phyloP scores from a whole-genome alignment of 1,284 basidiomycete genomes.

The Mycena sp. region DNA sequence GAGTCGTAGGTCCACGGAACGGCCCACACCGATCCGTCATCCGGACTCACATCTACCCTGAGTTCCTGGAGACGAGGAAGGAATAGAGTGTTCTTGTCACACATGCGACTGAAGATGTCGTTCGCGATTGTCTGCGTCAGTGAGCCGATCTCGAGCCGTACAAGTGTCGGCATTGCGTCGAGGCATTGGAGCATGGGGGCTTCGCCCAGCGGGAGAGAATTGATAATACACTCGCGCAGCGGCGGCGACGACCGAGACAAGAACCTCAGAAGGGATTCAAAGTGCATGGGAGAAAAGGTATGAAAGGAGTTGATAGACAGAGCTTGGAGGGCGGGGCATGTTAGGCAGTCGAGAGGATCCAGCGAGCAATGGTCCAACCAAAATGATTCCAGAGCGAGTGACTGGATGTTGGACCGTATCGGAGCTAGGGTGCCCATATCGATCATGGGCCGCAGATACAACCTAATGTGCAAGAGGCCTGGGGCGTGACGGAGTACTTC shows the following conservation, averaged over 20 bases:
- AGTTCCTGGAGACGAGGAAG: constrained; percentile 7
- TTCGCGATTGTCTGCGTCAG: neutral
- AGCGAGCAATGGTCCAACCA: neutral
- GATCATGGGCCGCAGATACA: neutral
- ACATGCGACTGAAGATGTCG: constrained; percentile 1
- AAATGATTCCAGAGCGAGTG: neutral
- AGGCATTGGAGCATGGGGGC: neutral
- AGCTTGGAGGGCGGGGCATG: constrained; percentile 9
- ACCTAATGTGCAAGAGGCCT: neutral
- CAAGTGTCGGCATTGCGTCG: constrained; percentile 2
- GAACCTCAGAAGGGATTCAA: neutral
- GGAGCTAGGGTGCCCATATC: neutral
- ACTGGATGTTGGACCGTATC: neutral
- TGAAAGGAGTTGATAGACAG: neutral
- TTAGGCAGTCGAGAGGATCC: neutral
- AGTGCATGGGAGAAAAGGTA: neutral
- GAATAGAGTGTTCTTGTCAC: neutral
- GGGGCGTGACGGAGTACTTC: neutral
- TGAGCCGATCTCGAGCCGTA: neutral
- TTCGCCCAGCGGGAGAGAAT: neutral
- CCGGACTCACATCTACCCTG: neutral
- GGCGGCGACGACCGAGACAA: constrained; percentile 8
- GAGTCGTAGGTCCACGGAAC: neutral
- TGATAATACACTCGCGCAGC: constrained; percentile 1
- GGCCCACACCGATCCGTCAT: too few relatives aligned